Percentiles rank a stretch among this genome's conserved stretches.
These are phyloP conservation scores for Fomitiporia mediterranea DNA, from an alignment of 1,284 basidiomycete species.

Conservation along the genomic window DNA sequence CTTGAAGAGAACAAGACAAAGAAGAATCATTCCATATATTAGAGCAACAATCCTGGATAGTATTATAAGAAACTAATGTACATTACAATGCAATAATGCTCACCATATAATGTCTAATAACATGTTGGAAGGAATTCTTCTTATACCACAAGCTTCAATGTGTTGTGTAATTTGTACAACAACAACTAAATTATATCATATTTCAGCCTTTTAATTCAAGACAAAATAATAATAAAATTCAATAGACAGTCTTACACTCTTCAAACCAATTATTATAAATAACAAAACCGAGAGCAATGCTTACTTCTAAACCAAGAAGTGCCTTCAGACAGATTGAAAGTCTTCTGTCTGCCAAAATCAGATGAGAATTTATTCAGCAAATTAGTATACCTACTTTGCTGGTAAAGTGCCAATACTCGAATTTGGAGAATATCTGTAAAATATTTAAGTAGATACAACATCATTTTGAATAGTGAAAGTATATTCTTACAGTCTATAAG, in stretches of 20 bases:
- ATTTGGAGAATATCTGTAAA: constrained; percentile 1
- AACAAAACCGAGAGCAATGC: not conserved
- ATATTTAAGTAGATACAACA: not conserved
- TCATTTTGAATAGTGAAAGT: not conserved
- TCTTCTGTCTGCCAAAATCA: not conserved
- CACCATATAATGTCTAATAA: not conserved
- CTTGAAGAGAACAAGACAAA: constrained; percentile 5
- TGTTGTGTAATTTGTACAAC: not conserved
- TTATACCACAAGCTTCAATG: not conserved
- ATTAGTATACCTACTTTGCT: not conserved
- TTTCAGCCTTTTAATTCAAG: not conserved
- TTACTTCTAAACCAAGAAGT: not conserved
- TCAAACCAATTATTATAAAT: not conserved
- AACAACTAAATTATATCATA: not conserved
- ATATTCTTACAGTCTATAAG: not conserved
- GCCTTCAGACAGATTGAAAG: not conserved
- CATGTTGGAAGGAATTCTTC: not conserved
- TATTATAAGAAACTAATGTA: not conserved
- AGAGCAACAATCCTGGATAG: not conserved
- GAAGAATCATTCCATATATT: constrained; percentile 4
- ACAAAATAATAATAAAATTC: no score
- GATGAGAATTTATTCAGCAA: no score
- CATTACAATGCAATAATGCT: not conserved
- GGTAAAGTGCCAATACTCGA: constrained; percentile 4
- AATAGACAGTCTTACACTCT: not conserved